Percentiles rank a stretch among this genome's conserved stretches.
Conservation (phyloP, 495 filamentous ascomycete species). For the Cladorrhinum samala region DNA sequence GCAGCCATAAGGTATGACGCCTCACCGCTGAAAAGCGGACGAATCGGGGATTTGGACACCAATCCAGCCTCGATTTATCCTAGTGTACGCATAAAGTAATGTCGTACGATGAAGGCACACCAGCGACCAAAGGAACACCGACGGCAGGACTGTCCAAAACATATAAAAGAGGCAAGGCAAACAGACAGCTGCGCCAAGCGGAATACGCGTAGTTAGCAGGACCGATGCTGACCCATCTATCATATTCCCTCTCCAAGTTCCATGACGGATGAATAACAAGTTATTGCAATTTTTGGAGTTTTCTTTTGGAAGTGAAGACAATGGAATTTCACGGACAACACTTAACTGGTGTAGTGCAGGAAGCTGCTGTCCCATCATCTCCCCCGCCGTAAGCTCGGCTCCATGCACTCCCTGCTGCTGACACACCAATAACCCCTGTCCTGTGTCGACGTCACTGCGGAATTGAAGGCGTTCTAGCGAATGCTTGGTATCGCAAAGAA, state of each 20-base stretch:
- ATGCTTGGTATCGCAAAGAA: background rate
- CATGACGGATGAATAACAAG: background rate
- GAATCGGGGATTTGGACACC: background rate
- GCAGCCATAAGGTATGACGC: background rate
- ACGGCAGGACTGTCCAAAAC: too few relatives aligned
- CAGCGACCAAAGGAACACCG: background rate
- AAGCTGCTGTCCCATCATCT: background rate
- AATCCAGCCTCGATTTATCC: too few relatives aligned
- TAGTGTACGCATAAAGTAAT: too few relatives aligned
- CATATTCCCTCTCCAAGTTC: background rate
- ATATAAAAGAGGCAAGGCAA: too few relatives aligned
- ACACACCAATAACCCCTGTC: slow-evolving; percentile 3
- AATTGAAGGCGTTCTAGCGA: background rate
- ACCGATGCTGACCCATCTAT: background rate
- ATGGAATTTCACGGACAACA: background rate
- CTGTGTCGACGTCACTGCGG: slow-evolving; percentile 10
- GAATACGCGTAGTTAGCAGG: background rate
- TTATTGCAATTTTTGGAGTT: too few relatives aligned
- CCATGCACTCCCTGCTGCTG: background rate
- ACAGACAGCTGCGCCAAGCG: background rate
- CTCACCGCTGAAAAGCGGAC: background rate
- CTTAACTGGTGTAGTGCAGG: background rate
- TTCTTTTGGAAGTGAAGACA: too few relatives aligned
- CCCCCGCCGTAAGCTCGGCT: background rate
- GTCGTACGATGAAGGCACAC: too few relatives aligned